Percentiles rank a stretch among this genome's conserved stretches.
Evolutionary conservation across 2,329 filamentous ascomycete species (phyloP).

Genomic region (Fusarium sp.): DNA sequence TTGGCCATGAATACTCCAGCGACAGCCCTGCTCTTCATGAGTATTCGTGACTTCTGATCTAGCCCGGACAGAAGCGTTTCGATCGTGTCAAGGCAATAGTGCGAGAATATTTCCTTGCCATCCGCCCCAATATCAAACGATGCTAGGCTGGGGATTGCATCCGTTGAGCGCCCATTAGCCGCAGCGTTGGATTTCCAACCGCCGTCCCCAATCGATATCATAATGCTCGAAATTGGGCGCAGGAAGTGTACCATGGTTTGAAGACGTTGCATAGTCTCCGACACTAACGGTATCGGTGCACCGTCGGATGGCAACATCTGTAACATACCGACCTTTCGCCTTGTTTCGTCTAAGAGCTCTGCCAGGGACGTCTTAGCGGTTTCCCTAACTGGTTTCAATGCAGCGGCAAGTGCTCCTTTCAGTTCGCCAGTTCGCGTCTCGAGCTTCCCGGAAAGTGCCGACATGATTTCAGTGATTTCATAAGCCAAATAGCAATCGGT

Average conservation of each 20-base stretch:
- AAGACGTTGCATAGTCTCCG: conserved; percentile 86
- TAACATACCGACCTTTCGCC: conserved; percentile 73
- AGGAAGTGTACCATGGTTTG: conserved; percentile 90
- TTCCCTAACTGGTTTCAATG: conserved; percentile 88
- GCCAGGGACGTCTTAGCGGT: conserved; percentile 88
- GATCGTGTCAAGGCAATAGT: conserved; percentile 91
- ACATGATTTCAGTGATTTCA: conserved; percentile 92
- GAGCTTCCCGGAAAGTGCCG: conserved; percentile 79
- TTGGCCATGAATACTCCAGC: conserved; percentile 94
- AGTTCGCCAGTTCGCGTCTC: conserved; percentile 87
- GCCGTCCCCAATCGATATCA: conserved; percentile 91
- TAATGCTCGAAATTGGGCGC: conserved; percentile 85
- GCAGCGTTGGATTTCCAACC: conserved; percentile 77
- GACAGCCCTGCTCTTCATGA: conserved; percentile 81
- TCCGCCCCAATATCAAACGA: conserved; percentile 91
- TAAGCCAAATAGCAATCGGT: conserved; percentile 97
- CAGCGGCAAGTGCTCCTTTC: conserved; percentile 84
- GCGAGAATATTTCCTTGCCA: conserved; percentile 85
- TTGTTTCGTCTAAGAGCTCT: conserved; percentile 86
- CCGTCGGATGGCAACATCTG: conserved; percentile 81
- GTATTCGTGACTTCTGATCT: conserved; percentile 76
- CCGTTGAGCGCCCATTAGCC: conserved; percentile 66
- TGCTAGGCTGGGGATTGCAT: conserved; percentile 75
- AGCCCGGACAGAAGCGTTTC: conserved; percentile 81
- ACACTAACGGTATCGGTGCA: conserved; percentile 79